Base-by-base conservation (phyloP, 2,329 filamentous ascomycete genomes). In the Exophiala phaeomuriformis region DNA sequence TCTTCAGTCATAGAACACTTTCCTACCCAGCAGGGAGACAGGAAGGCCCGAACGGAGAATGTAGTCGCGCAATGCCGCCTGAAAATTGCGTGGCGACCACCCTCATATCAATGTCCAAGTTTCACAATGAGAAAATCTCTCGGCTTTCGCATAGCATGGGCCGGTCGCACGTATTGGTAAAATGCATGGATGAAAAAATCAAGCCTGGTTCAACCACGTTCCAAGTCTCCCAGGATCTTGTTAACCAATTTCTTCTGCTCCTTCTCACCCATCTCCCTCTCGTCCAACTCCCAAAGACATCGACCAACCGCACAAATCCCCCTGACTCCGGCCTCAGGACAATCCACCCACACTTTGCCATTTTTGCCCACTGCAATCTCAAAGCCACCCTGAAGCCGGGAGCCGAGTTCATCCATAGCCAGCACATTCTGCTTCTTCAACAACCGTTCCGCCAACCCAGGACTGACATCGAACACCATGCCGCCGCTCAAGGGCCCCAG, bases 281-380 rank as follows among this genome's bases (percentile, higher is more conserved):
- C 79, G 67, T 97, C 90, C 50, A 59, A 51, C 66, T 88, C 81
- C 64, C 79, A 78, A 45, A 98, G 74, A 41, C 88, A 87, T 62
- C 81, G 82, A 1, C 90, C 91, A 52, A 97, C 86, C 0, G 82
- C 79, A 57, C 95, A 74, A 5, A 90, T 84, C 32, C 82, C 83
- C 71, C 80, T 85, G 36, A 85, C 73, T 57, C 77, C 85, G 30
- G 85, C 86, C 53, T 71, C 69, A 3, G 71, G 70, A 61, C 86
- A 90, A 65, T 91, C 84, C 9, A 97, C 86, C 90, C 93, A 97
- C 27, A 97, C 80, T 68, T 82, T 85, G 39, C 93, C 93, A 69
- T 98, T 98, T 65, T 89, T 82, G 12, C 93, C 93, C 5, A 95
- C 87, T 0, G 91, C 91, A 55, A 94, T 87, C 75, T 98, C 93